phyloP scores from a whole-genome alignment of 345 rosid genomes.

The Eucalyptus pauciflora region DNA sequence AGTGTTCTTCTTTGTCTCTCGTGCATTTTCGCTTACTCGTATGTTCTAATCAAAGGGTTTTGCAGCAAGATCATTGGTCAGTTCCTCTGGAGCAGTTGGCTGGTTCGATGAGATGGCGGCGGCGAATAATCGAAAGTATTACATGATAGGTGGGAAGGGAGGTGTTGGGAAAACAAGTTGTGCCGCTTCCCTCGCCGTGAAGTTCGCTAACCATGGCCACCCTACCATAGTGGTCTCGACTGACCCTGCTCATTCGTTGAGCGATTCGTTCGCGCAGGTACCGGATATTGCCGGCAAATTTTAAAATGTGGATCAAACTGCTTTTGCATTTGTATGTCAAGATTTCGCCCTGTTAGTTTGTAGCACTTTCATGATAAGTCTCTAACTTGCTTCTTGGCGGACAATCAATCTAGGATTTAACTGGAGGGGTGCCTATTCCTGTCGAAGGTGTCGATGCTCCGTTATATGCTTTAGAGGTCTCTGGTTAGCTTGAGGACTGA shows the following conservation, averaged over 20 bases:
- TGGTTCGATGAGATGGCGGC: slow-evolving; percentile 50
- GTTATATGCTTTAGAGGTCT: slow-evolving; percentile 68
- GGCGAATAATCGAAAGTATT: slow-evolving; percentile 34
- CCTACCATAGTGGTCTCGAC: slow-evolving; percentile 76
- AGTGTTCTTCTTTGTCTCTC: background rate
- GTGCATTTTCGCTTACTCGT: background rate
- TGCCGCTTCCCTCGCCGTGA: slow-evolving; percentile 80
- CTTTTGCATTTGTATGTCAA: background rate
- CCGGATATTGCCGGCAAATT: background rate
- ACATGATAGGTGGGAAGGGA: slow-evolving; percentile 74
- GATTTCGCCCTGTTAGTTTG: background rate
- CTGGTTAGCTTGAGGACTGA: background rate
- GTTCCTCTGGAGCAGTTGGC: slow-evolving; percentile 21
- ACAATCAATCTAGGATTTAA: slow-evolving; percentile 37
- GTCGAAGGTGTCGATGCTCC: slow-evolving; percentile 68
- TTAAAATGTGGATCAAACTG: background rate
- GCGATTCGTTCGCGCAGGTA: slow-evolving; percentile 76
- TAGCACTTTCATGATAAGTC: background rate
- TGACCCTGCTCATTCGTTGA: slow-evolving; percentile 82
- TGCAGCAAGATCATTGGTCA: background rate
- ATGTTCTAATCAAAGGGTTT: background rate
- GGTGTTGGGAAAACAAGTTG: slow-evolving; percentile 92
- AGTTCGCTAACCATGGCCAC: slow-evolving; percentile 71
- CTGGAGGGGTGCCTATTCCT: slow-evolving; percentile 55
- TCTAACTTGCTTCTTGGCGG: background rate